phyloP scores from a whole-genome alignment of 495 filamentous ascomycete genomes.

The Pyronema omphalodes region DNA sequence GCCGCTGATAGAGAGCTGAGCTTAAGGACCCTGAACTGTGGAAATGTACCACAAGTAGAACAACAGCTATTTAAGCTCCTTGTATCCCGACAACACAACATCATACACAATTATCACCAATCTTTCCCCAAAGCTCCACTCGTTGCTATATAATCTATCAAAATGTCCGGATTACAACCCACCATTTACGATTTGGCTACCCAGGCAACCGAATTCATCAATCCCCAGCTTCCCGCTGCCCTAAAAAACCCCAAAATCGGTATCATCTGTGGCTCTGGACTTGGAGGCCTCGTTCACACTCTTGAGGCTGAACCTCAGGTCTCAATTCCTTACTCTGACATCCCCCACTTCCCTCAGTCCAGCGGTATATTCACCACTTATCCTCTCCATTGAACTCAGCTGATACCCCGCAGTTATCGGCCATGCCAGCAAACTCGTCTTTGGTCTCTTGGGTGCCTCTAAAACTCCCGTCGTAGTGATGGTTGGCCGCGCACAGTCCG shows the following conservation, averaged over 20 bases:
- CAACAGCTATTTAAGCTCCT: no score
- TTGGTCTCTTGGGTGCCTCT: slow-evolving; percentile 39
- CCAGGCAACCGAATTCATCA: slow-evolving; percentile 11
- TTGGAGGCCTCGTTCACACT: slow-evolving; percentile 46
- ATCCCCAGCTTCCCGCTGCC: slow-evolving; percentile 26
- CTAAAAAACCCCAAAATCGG: slow-evolving; percentile 41
- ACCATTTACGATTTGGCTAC: slow-evolving; percentile 11
- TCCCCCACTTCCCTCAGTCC: slow-evolving; percentile 42
- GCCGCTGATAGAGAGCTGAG: background rate
- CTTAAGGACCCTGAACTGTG: background rate
- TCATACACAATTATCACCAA: no score
- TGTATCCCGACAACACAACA: no score
- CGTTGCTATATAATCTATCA: no score
- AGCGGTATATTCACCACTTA: background rate
- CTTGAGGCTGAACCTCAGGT: slow-evolving; percentile 31
- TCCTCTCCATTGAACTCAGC: background rate
- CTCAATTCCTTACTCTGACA: slow-evolving; percentile 42
- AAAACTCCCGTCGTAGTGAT: slow-evolving; percentile 48
- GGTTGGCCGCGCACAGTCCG: slow-evolving; percentile 53
- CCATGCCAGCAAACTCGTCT: slow-evolving; percentile 59
- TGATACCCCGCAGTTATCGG: slow-evolving; percentile 34
- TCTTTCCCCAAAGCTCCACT: no score
- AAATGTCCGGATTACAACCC: background rate
- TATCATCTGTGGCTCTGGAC: slow-evolving; percentile 56
- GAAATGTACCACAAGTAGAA: no score